Percentiles rank a stretch among this genome's conserved stretches.
phyloP scores from a whole-genome alignment of 371 early-diverging fungal species.

The Capillidium heterosporum region DNA sequence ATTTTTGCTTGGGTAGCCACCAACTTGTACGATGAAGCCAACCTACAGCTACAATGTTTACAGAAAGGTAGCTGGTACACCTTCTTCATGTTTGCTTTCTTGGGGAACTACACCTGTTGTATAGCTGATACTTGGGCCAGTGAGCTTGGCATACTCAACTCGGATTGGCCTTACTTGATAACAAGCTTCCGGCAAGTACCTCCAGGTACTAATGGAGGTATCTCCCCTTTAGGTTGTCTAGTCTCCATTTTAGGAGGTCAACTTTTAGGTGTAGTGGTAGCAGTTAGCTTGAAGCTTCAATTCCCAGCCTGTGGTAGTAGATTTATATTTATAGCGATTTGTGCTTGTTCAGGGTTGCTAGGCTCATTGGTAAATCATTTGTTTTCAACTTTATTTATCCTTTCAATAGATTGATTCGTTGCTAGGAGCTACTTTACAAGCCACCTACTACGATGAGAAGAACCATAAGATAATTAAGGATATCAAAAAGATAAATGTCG shows the following conservation, averaged over 20 bases:
- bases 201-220: constrained; percentile 78
- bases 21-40: constrained; percentile 13
- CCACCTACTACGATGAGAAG: constrained; percentile 41
- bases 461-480: constrained; percentile 27
- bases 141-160: constrained; percentile 64
- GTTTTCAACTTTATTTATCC: not conserved
- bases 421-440: constrained; percentile 66
- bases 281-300: constrained; percentile 26
- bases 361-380: constrained; percentile 6
- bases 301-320: constrained; percentile 17
- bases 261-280: constrained; percentile 41
- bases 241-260: constrained; percentile 59
- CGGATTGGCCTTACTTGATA: constrained; percentile 51
- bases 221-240: constrained; percentile 36
- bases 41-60: constrained; percentile 20
- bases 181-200: constrained; percentile 54
- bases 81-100: not conserved
- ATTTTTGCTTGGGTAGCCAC: constrained; percentile 24
- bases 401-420: constrained; percentile 49
- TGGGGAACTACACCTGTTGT: constrained; percentile 1
- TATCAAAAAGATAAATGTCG: constrained; percentile 14
- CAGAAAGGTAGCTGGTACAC: constrained; percentile 22
- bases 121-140: constrained; percentile 40
- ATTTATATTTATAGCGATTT: constrained; percentile 9
- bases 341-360: constrained; percentile 12